A percentile compares a stretch with the other conserved stretches of the same genome.
Evolutionary conservation across 768 basidiomycete species (phyloP).

Genomic region (Xerocomellus chrysenteron): DNA sequence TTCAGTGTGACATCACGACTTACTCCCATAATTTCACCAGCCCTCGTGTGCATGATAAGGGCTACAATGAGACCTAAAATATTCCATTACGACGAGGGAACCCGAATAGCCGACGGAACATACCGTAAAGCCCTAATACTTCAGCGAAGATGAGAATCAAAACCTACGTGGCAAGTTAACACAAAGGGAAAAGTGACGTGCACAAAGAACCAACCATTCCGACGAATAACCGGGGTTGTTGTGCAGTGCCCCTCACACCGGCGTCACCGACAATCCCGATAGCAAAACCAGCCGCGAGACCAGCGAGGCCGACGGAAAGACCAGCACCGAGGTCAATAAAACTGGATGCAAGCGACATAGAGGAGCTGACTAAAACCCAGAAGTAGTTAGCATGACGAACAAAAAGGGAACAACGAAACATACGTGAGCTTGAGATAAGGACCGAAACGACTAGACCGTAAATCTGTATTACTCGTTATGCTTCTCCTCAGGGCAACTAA

Average conservation of each 20-base stretch:
- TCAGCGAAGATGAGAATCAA: constrained; percentile 98
- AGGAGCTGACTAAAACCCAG: constrained; percentile 51
- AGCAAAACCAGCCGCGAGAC: constrained; percentile 96
- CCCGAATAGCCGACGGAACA: constrained; percentile 1
- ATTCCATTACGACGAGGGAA: not conserved
- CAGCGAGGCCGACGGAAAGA: constrained; percentile 88
- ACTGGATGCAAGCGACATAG: constrained; percentile 90
- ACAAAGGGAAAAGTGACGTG: not conserved
- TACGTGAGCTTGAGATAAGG: constrained; percentile 84
- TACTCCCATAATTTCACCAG: constrained; percentile 31
- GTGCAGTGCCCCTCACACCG: constrained; percentile 96
- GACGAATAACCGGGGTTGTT: constrained; percentile 92
- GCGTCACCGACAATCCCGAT: constrained; percentile 99
- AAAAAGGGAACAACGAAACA: constrained; percentile 34
- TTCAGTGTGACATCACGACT: not conserved
- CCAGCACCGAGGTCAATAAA: constrained; percentile 95
- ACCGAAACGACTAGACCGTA: constrained; percentile 99
- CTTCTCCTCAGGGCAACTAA: not conserved
- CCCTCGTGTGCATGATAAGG: constrained; percentile 89
- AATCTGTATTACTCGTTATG: constrained; percentile 50
- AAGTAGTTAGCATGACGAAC: not conserved
- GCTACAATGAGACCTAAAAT: constrained; percentile 80
- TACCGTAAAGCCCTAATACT: constrained; percentile 90
- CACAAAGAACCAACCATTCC: constrained; percentile 66
- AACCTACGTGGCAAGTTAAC: constrained; percentile 49